phyloP scores from a whole-genome alignment of 441 rosid species.

The Gossypium trilobum region DNA sequence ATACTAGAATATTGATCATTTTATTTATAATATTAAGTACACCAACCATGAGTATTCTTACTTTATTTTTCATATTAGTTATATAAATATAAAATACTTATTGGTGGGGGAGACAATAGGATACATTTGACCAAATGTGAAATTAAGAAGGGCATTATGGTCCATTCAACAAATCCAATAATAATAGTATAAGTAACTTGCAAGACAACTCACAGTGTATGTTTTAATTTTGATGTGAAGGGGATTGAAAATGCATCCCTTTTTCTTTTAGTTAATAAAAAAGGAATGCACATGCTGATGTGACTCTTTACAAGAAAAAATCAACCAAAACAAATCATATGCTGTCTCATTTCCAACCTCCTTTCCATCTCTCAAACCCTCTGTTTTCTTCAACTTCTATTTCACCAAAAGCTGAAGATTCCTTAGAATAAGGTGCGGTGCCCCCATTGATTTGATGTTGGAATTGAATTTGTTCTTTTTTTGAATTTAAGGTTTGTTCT shows the following conservation, averaged over 20 bases:
- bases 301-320: not conserved
- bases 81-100: not conserved
- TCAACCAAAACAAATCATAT: not conserved
- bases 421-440: constrained; percentile 18
- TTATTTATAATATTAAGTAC: too few relatives aligned
- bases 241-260: not conserved
- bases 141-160: not conserved
- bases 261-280: constrained; percentile 3
- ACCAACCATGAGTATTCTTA: too few relatives aligned
- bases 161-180: not conserved
- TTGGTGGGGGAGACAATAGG: not conserved
- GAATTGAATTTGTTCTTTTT: not conserved
- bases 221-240: not conserved
- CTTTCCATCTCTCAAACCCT: not conserved
- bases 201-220: not conserved
- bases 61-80: too few relatives aligned
- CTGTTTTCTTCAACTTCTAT: not conserved
- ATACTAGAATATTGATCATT: too few relatives aligned
- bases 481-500: not conserved
- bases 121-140: not conserved
- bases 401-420: constrained; percentile 11
- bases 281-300: not conserved
- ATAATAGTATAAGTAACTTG: not conserved
- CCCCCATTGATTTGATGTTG: constrained; percentile 9
- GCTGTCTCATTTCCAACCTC: not conserved